A percentile compares a stretch with the other conserved stretches of the same genome.
These are phyloP conservation scores for Malania oleifera DNA, from an alignment of 164 flowering plant genomes.

Conservation along the genomic window DNA sequence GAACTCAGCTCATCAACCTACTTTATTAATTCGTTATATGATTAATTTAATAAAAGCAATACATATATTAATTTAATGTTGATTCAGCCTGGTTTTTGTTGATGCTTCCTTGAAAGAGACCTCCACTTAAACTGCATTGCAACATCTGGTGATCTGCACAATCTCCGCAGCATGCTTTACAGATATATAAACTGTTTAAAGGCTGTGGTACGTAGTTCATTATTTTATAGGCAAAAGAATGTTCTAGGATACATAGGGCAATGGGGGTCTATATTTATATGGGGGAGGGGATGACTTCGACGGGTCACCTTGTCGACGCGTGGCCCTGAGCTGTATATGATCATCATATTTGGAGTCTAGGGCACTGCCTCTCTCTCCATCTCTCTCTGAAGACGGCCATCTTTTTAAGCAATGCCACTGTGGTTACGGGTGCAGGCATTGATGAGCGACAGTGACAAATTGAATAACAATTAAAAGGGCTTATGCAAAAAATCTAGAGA, in stretches of 20 bases:
- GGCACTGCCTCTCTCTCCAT: constrained; percentile 12
- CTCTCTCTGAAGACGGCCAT: no score
- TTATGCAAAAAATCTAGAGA: no score
- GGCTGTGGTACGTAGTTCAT: no score
- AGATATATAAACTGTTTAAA: constrained; percentile 4
- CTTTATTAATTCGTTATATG: neutral
- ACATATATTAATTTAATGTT: no score
- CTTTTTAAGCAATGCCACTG: no score
- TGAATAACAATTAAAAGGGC: no score
- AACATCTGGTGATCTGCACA: constrained; percentile 22
- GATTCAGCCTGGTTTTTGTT: constrained; percentile 22
- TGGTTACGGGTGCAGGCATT: no score
- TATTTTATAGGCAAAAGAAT: constrained; percentile 11
- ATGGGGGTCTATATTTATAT: constrained; percentile 13
- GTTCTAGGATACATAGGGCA: constrained; percentile 17
- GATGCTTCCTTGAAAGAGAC: constrained; percentile 24
- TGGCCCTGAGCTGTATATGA: neutral
- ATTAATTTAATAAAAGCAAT: neutral
- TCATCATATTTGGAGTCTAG: no score
- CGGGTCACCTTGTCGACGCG: constrained; percentile 11
- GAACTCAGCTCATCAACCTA: constrained; percentile 1
- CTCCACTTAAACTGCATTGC: constrained; percentile 12
- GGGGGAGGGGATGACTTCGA: neutral
- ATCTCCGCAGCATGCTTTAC: constrained; percentile 19
- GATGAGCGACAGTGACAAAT: no score